Percentiles rank a stretch among this genome's conserved stretches.
Evolutionary conservation across 768 basidiomycete species (phyloP).

Genomic region (Cantharellus cinnabarinus): DNA sequence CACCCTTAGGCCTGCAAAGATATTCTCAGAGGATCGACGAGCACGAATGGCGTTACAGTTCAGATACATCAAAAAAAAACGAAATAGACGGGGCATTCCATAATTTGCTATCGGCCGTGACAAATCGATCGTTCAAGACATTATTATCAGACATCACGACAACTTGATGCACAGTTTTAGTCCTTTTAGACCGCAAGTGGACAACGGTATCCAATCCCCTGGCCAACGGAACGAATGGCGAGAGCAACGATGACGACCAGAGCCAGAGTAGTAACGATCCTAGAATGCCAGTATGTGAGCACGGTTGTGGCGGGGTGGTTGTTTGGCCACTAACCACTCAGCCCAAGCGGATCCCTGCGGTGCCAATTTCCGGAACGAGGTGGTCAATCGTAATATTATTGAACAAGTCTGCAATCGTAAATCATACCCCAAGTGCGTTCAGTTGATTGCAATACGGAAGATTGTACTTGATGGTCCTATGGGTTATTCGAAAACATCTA

Average conservation of each 20-base stretch:
- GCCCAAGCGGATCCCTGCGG: conserved; percentile 46
- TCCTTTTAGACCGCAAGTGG: conserved; percentile 18
- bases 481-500: background rate
- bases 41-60: too few relatives aligned
- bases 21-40: too few relatives aligned
- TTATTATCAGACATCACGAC: too few relatives aligned
- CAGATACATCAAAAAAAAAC: too few relatives aligned
- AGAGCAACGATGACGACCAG: conserved; percentile 39
- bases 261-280: conserved; percentile 43
- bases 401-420: background rate
- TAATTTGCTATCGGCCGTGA: too few relatives aligned
- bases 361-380: background rate
- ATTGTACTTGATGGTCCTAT: conserved; percentile 24
- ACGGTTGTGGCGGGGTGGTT: too few relatives aligned
- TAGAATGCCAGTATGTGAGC: conserved; percentile 13
- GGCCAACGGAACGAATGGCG: conserved; percentile 34
- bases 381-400: background rate
- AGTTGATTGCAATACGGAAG: conserved; percentile 49
- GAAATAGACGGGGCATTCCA: too few relatives aligned
- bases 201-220: conserved; percentile 49
- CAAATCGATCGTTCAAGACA: too few relatives aligned
- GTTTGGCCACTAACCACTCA: conserved; percentile 31
- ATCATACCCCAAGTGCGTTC: conserved; percentile 34
- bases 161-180: too few relatives aligned
- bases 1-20: too few relatives aligned